A percentile compares a stretch with the other conserved stretches of the same genome.
Conservation (phyloP, 1,284 basidiomycete species). For the Naganishia cerealis region DNA sequence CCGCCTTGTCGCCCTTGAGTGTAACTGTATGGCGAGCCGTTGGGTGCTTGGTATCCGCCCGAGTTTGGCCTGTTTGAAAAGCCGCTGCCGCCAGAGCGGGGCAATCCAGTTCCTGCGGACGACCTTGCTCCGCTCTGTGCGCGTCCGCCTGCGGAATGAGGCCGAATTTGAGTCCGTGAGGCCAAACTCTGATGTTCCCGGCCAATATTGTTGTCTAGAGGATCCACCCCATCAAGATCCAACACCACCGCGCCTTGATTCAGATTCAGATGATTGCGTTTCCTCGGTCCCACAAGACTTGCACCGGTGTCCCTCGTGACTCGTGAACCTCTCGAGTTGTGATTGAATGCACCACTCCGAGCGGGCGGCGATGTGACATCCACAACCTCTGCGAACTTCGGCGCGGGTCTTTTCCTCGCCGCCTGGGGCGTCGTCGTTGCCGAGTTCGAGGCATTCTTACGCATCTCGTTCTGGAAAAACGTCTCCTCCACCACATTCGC, state of each 20-base stretch:
- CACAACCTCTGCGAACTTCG: constrained; percentile 1
- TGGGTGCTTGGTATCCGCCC: neutral
- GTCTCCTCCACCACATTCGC: constrained; percentile 9
- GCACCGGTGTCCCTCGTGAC: neutral
- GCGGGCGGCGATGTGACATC: neutral
- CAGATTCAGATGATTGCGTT: neutral
- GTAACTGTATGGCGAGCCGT: constrained; percentile 3
- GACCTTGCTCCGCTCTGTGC: neutral
- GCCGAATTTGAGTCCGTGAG: constrained; percentile 5
- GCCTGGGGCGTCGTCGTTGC: neutral
- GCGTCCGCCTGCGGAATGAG: neutral
- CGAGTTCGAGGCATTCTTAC: neutral
- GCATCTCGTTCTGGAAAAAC: constrained; percentile 3
- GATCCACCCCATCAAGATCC: constrained; percentile 9
- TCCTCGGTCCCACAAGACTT: neutral
- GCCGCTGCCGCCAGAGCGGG: neutral
- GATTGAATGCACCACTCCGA: neutral
- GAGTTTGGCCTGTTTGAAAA: neutral
- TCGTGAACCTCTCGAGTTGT: neutral
- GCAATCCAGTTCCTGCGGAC: neutral
- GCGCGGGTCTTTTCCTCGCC: constrained; percentile 2
- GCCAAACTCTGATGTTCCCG: constrained; percentile 6
- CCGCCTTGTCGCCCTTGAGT: neutral
- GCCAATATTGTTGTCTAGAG: constrained; percentile 3
- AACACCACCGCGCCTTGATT: neutral